These are phyloP conservation scores for Pseudocercospora fuligena DNA, from an alignment of 2,329 filamentous ascomycete species.

Conservation along the genomic window DNA sequence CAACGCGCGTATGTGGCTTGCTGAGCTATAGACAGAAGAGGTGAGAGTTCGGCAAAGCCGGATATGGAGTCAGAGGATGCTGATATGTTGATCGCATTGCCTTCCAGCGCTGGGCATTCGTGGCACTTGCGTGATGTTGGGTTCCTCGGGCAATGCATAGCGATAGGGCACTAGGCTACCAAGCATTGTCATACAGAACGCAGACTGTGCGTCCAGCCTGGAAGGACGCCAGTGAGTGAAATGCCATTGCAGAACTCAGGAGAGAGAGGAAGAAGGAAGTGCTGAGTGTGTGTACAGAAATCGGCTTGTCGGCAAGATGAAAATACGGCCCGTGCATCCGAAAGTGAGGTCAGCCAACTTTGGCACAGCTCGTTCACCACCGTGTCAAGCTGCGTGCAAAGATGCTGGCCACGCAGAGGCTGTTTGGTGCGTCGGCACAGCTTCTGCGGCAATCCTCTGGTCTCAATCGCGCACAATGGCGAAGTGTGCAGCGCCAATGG, in stretches of 20 bases:
- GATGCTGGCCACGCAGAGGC: slow-evolving; percentile 32
- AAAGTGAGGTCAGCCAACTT: neutral
- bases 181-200: neutral
- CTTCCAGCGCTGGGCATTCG: neutral
- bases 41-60: too few species aligned
- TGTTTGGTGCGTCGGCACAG: slow-evolving; percentile 28
- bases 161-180: neutral
- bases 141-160: neutral
- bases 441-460: slow-evolving; percentile 24
- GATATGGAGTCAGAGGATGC: too few species aligned
- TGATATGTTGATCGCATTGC: neutral
- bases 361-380: neutral
- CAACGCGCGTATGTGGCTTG: neutral
- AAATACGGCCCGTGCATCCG: neutral
- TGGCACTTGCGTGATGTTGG: neutral
- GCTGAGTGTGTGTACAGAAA: neutral
- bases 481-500: slow-evolving; percentile 31
- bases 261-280: neutral
- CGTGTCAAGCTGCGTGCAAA: slow-evolving; percentile 10
- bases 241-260: neutral
- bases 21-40: neutral
- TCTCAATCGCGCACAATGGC: slow-evolving; percentile 32
- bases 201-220: neutral
- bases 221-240: neutral
- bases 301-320: neutral